Evolutionary conservation across 306 rosid genomes (phyloP).

Genomic region (Hippophae rhamnoides): DNA sequence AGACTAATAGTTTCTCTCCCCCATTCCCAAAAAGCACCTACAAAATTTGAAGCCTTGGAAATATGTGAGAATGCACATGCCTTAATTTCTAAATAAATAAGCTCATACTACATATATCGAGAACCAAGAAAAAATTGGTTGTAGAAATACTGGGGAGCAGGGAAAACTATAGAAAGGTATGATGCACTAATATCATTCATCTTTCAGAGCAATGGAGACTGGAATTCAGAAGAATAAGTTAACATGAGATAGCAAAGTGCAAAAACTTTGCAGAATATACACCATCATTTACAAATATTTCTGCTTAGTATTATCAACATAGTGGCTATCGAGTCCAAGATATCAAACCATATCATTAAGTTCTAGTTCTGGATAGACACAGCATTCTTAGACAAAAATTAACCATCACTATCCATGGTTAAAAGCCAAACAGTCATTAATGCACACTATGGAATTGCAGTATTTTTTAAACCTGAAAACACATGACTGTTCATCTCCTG

Average conservation of each 20-base stretch:
- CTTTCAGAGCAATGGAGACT: neutral
- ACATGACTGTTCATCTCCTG: slow-evolving; percentile 13
- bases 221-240: neutral
- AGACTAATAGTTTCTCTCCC: slow-evolving; percentile 68
- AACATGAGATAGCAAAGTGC: neutral
- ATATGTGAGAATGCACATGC: slow-evolving; percentile 14
- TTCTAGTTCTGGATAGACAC: slow-evolving; percentile 2
- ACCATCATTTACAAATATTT: slow-evolving; percentile 6
- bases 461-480: slow-evolving; percentile 19
- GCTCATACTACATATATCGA: neutral
- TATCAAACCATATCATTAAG: neutral
- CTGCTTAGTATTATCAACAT: neutral
- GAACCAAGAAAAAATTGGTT: neutral
- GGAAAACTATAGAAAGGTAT: neutral
- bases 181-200: neutral
- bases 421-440: neutral
- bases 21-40: slow-evolving; percentile 79
- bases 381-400: neutral
- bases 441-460: neutral
- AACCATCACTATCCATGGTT: neutral
- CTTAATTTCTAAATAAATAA: slow-evolving; percentile 4
- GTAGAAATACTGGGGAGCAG: too few species aligned
- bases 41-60: slow-evolving; percentile 20
- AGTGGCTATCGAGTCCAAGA: neutral
- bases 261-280: neutral